phyloP scores from a whole-genome alignment of 1,139 yeast species.

The Yamadazyma atlantica region DNA sequence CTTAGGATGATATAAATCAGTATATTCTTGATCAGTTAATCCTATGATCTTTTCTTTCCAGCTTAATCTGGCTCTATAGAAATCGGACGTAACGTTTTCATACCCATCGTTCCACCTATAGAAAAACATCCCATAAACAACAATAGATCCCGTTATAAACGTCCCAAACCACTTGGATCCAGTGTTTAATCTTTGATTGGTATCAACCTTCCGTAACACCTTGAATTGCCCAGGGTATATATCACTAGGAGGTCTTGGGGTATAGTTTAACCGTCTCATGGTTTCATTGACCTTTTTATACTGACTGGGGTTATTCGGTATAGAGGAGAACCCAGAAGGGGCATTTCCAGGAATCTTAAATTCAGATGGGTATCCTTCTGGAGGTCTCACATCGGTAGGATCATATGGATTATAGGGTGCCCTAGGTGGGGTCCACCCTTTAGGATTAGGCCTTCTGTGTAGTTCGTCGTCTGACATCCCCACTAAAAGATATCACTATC shows the following conservation, averaged over 20 bases:
- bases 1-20: conserved; percentile 56
- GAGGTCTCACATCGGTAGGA: conserved; percentile 72
- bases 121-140: conserved; percentile 65
- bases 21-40: conserved; percentile 57
- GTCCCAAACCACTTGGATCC: conserved; percentile 57
- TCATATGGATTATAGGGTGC: conserved; percentile 89
- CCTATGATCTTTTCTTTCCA: conserved; percentile 55
- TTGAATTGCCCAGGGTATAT: conserved; percentile 79
- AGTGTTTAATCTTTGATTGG: conserved; percentile 52
- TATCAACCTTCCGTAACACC: conserved; percentile 61
- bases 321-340: conserved; percentile 56
- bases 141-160: conserved; percentile 43
- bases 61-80: conserved; percentile 60
- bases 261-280: conserved; percentile 70
- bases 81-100: conserved; percentile 70
- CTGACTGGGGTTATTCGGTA: conserved; percentile 69
- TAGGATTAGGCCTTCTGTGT: conserved; percentile 70
- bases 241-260: conserved; percentile 76
- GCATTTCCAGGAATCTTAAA: conserved; percentile 56
- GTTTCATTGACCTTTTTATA: conserved; percentile 70
- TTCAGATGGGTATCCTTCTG: conserved; percentile 85
- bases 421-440: conserved; percentile 79
- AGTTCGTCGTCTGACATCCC: conserved; percentile 8
- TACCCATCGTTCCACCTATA: conserved; percentile 84
- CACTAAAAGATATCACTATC: neutral